Evolutionary conservation across 2,329 filamentous ascomycete genomes (phyloP).

Genomic region (Sporothrix sp.): DNA sequence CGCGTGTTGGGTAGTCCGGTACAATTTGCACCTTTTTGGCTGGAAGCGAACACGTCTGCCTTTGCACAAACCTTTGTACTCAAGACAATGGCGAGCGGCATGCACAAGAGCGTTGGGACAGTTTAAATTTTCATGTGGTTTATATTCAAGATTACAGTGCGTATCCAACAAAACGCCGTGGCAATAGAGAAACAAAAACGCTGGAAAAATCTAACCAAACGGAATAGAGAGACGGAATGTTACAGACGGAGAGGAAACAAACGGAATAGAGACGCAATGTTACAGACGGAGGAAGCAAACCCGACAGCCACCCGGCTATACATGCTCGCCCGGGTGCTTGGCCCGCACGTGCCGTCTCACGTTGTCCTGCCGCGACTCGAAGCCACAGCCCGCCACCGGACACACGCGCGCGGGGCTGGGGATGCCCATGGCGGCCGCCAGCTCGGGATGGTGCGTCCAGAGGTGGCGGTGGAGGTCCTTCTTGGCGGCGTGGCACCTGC

Average conservation of each 20-base stretch:
- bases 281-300: not conserved
- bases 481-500: slow-evolving; percentile 15
- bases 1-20: not conserved
- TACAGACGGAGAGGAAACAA: not conserved
- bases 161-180: slow-evolving; percentile 1
- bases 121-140: not conserved
- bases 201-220: not conserved
- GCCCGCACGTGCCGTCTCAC: slow-evolving; percentile 11
- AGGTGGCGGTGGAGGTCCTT: slow-evolving; percentile 19
- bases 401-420: slow-evolving; percentile 14
- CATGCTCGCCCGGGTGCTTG: not conserved
- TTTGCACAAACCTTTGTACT: not conserved
- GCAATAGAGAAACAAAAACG: not conserved
- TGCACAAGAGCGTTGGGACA: not conserved
- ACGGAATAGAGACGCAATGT: not conserved
- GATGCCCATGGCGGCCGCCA: slow-evolving; percentile 11
- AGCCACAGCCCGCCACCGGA: slow-evolving; percentile 12
- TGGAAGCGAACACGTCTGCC: not conserved
- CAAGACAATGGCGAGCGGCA: not conserved
- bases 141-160: slow-evolving; percentile 1
- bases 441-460: slow-evolving; percentile 17
- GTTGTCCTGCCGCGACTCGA: slow-evolving; percentile 19
- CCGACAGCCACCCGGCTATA: not conserved
- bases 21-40: not conserved
- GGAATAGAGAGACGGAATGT: not conserved